Evolutionary conservation across 2,329 filamentous ascomycete species (phyloP), one percentile per base, ranked within the genome.

Genomic region (Trichoderma hamatum): DNA sequence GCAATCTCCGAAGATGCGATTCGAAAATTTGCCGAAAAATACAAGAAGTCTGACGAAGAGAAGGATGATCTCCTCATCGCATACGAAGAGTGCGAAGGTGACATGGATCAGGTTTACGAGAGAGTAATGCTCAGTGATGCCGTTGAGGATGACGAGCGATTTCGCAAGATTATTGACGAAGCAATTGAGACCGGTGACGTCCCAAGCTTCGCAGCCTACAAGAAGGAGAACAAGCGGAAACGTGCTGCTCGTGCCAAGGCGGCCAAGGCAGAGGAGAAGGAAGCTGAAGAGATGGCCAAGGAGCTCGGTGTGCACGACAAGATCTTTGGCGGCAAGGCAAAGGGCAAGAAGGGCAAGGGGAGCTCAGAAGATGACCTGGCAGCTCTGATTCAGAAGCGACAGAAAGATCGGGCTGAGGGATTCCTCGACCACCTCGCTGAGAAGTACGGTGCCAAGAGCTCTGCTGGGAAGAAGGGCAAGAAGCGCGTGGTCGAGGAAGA

Each of bases 11-110:
- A 85, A 3, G 89, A 92, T 70, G 88, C 88, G 4, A 95, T 99
- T 73, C 85, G 90, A 67, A 87, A 89, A 67, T 92, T 98, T 75
- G 88, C 92, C 70, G 82, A 84, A 34, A 85, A 90, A 72, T 99
- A 98, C 84, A 94, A 95, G 81, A 88, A 88, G 21, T 94, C 93
- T 0, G 91, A 93, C 3, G 93, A 98, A 79, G 96, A 99, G 82
- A 88, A 86, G 73, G 84, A 86, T 59, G 94, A 96, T 76, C 74
- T 99, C 1, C 82, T 99, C 5, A 82, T 84, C 14, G 92, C 92
- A 1, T 99, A 95, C 80, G 88, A 89, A 73, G 84, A 89, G 72
- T 82, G 82, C 75, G 84, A 93, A 76, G 96, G 96, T 39, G 84
- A 92, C 71, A 89, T 98, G 88, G 88, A 91, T 74, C 80, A 80